Conservation (phyloP, 2,329 filamentous ascomycete species). For the Colletotrichum sansevieriae region DNA sequence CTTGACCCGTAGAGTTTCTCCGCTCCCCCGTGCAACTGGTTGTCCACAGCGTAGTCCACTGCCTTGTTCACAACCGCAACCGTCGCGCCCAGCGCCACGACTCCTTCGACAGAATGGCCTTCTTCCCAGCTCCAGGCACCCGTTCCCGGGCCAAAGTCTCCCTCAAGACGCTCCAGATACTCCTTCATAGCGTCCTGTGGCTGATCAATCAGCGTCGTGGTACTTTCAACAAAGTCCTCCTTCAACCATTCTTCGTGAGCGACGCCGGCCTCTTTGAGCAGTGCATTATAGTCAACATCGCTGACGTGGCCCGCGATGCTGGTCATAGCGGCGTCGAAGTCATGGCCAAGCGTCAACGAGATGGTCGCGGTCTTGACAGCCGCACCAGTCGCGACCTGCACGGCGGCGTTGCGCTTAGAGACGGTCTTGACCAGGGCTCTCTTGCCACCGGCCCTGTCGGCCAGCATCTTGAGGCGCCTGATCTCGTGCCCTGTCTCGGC, state of each 20-base stretch:
- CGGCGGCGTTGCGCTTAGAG: background rate
- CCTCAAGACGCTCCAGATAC: background rate
- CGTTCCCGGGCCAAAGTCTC: background rate
- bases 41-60: background rate
- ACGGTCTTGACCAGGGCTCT: background rate
- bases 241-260: background rate
- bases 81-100: background rate
- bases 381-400: background rate
- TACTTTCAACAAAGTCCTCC: background rate
- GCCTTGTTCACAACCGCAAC: constrained; percentile 3
- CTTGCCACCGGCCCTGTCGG: background rate
- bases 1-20: too few relatives aligned
- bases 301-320: background rate
- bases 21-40: too few relatives aligned
- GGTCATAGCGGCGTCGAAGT: background rate
- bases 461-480: constrained; percentile 4
- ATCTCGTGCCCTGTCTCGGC: background rate
- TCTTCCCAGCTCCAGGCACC: background rate
- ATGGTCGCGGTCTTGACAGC: background rate
- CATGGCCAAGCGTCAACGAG: background rate
- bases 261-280: background rate
- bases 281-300: background rate
- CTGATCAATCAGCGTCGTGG: background rate
- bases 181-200: background rate
- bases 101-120: background rate